phyloP scores from a whole-genome alignment of 176 grass and related monocot species.

The Echinochloa phyllopogon region DNA sequence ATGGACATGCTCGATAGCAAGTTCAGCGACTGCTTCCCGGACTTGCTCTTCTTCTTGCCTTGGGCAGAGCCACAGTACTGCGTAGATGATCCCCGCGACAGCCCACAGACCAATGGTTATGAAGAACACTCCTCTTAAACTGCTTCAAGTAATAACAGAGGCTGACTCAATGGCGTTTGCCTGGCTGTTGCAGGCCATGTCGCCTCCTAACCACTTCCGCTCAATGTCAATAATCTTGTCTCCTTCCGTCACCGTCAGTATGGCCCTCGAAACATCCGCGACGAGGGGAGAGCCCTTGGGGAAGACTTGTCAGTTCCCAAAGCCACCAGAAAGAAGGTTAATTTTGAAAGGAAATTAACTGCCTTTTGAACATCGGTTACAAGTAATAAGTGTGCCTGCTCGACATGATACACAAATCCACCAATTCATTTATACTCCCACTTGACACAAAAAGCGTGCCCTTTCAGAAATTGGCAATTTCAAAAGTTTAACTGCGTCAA shows the following conservation, averaged over 20 bases:
- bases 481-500: not conserved
- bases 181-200: not conserved
- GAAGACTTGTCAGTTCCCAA: slow-evolving; percentile 40
- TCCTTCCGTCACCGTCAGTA: not conserved
- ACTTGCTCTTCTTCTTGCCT: not conserved
- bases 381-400: not conserved
- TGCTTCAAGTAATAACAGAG: slow-evolving; percentile 8
- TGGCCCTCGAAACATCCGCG: not conserved
- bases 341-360: not conserved
- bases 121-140: slow-evolving; percentile 19
- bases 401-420: not conserved
- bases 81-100: not conserved
- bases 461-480: not conserved
- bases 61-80: not conserved
- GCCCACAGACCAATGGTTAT: slow-evolving; percentile 11
- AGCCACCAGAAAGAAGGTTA: not conserved
- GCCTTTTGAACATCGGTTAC: not conserved
- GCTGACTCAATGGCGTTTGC: not conserved
- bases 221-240: not conserved
- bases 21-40: not conserved
- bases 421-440: not conserved
- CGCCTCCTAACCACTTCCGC: not conserved
- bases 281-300: slow-evolving; percentile 42
- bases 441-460: not conserved
- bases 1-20: slow-evolving; percentile 2